phyloP scores from a whole-genome alignment of 306 rosid genomes.

The Prunus mume region DNA sequence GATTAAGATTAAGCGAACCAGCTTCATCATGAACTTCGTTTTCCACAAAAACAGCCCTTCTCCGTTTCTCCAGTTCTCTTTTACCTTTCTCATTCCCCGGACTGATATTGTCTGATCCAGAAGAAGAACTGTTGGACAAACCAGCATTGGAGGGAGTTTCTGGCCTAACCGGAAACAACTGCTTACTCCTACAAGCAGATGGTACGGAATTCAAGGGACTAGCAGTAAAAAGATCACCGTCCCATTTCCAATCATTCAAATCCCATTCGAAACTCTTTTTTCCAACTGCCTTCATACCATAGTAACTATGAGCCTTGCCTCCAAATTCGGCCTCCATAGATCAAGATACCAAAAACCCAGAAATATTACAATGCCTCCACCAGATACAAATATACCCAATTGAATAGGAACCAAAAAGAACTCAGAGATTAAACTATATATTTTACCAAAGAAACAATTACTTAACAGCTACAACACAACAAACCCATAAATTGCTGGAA shows the following conservation, averaged over 20 bases:
- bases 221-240: slow-evolving; percentile 79
- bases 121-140: slow-evolving; percentile 69
- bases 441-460: slow-evolving; percentile 22
- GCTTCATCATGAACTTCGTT: slow-evolving; percentile 55
- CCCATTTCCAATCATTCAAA: slow-evolving; percentile 83
- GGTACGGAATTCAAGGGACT: slow-evolving; percentile 47
- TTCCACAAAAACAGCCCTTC: slow-evolving; percentile 57
- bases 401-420: neutral
- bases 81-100: slow-evolving; percentile 41
- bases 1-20: slow-evolving; percentile 55
- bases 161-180: slow-evolving; percentile 51
- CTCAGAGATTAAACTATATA: neutral
- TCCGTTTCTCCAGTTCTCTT: slow-evolving; percentile 72
- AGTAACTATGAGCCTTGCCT: slow-evolving; percentile 41
- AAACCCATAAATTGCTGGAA: neutral
- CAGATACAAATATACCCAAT: slow-evolving; percentile 18
- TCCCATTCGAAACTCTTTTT: slow-evolving; percentile 74
- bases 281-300: slow-evolving; percentile 48
- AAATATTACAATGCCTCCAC: neutral
- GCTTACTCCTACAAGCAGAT: slow-evolving; percentile 44
- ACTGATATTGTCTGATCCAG: slow-evolving; percentile 69
- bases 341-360: neutral
- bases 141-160: slow-evolving; percentile 52
- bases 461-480: neutral
- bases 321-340: slow-evolving; percentile 74